Conservation (phyloP, 805 yeast species). For the Helenozyma rhizophorensis region DNA sequence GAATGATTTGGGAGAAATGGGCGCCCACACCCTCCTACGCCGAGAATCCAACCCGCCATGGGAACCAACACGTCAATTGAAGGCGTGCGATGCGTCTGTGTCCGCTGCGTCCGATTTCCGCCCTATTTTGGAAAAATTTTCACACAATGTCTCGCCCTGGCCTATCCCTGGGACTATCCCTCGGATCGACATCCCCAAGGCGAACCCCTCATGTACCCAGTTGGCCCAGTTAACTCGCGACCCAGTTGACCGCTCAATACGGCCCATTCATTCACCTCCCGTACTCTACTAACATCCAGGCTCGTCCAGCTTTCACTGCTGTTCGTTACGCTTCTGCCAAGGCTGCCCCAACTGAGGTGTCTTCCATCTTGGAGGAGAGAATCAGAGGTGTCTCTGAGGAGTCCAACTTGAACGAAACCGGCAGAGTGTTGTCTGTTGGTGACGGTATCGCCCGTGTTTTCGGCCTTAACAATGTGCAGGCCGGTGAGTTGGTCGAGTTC, state of each 20-base stretch:
- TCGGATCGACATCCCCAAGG: too few species aligned
- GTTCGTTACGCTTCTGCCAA: conserved; percentile 90
- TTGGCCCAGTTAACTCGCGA: neutral
- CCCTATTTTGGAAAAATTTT: too few species aligned
- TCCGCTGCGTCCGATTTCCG: too few species aligned
- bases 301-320: conserved; percentile 68
- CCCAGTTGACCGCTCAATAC: neutral
- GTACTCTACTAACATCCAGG: conserved; percentile 43
- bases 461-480: conserved; percentile 99
- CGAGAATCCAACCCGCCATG: too few species aligned
- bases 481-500: conserved; percentile 99
- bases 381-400: conserved; percentile 98
- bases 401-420: conserved; percentile 97
- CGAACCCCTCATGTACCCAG: too few species aligned
- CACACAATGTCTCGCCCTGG: too few species aligned
- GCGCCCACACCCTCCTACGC: too few species aligned
- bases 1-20: too few species aligned
- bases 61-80: too few species aligned
- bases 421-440: conserved; percentile 98
- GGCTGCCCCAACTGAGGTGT: conserved; percentile 99
- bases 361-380: conserved; percentile 97
- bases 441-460: conserved; percentile 99
- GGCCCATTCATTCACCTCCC: neutral
- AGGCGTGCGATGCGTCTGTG: too few species aligned
- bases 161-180: too few species aligned